Base-by-base conservation (phyloP, 441 rosid species). In the Viola pubescens region DNA sequence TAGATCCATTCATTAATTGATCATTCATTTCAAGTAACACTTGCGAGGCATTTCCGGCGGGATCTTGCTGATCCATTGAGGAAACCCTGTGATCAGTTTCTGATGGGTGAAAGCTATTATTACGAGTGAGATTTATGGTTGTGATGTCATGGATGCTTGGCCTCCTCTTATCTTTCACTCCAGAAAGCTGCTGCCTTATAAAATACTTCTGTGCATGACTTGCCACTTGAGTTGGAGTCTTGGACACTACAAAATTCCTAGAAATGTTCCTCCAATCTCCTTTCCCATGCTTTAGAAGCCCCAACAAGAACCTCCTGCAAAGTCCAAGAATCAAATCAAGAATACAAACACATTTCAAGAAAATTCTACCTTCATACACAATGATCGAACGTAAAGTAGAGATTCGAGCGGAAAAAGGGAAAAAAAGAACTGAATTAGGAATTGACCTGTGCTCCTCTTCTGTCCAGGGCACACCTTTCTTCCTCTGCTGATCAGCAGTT, bases 191-290 rank as follows among this genome's bases (percentile, higher is more conserved):
- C 76, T 81, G 79, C 65, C 98, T 58, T 70, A 87, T 86, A 74
- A 89, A 92, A 76, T 89, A 92, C 73, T 92, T 92, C 39, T 89
- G 98, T 60, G 98, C 98, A 63, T 92, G 98, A 66, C 98, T 92
- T 0, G 98, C 98, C 19, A 92, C 98, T 77, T 92, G 98, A 56
- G 98, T 92, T 5, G 98, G 97, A 10, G 97, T 92, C 61, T 91
- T 70, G 14, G 89, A 75, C 6, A 79, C 82, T 69, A 92, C 98
- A 43, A 82, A 87, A 60, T 87, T 82, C 49, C 98, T 83, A 0
- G 98, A 89, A 65, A 92, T 92, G 52, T 86, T 89, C 72, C 98
- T 87, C 98, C 98, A 92, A 68, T 92, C 98, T 9, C 98, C 98
- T 82, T 89, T 92, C 5, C 98, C 98, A 77, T 87, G 85, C 75